Base-by-base conservation (phyloP, 2,329 filamentous ascomycete genomes). In the Botrytis byssoidea region DNA sequence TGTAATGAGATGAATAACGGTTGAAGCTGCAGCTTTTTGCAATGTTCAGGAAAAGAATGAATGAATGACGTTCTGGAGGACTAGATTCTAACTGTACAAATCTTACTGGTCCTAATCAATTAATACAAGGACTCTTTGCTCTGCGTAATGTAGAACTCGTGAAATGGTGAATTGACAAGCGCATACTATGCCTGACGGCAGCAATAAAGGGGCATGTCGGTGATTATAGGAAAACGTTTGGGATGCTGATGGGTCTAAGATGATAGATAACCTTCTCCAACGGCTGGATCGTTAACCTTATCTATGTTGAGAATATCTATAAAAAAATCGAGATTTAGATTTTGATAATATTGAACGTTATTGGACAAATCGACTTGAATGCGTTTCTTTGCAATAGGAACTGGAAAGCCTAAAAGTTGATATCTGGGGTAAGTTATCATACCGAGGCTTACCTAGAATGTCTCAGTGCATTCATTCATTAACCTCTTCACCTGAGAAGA, bases 391-490 rank as follows among this genome's bases (percentile, higher is more conserved):
- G 12, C 20, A 1, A 37, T 61, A 25, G 9, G 20, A 25, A 37
- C 12, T 32, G 59, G 57, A 60, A n/a, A 61, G 35, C 59, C 22
- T 18, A n/a, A 42, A 63, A 42, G 61, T 44, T 64, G 40, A 64
- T 44, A 40, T 64, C 40, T 25, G 42, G 42, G 63, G 63, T 25
- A 69, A 37, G 29, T 69, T 69, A 37, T 48, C 48, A 37, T 69
- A n/a, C 66, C 66, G 66, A 69, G 66, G 66, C 48, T 69, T 32
- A 18, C 32, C 35, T 57, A 32, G 25, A n/a, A 57, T 29, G 16
- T 65, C 37, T 44, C 25, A 29, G 29, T 64, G 61, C 60, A 64
- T 61, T 61, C 35, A 40, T 25, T 35, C 57, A 35, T 63, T 40
- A 16, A 63, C 60, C n/a, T 25, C 29, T 29, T 48, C 32, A n/a